A percentile compares a stretch with the other conserved stretches of the same genome.
These are phyloP conservation scores for Xylariaceae sp. DNA, from an alignment of 2,329 filamentous ascomycete genomes.

Conservation along the genomic window DNA sequence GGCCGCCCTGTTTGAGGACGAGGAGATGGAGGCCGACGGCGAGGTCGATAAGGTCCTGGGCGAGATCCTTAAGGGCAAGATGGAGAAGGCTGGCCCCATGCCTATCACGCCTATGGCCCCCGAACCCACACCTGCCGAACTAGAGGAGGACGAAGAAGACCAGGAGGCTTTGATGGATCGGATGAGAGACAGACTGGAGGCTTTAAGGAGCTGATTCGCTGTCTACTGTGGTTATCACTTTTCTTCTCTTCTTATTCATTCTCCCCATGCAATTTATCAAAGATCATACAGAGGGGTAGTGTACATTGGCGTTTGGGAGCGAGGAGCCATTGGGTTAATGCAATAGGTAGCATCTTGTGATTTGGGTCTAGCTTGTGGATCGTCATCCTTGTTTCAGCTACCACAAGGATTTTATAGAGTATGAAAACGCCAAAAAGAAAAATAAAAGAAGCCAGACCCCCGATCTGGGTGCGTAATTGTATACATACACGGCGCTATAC, in stretches of 20 bases:
- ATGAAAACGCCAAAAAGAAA: neutral
- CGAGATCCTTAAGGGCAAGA: conserved; percentile 79
- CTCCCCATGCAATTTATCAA: neutral
- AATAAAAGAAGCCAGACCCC: neutral
- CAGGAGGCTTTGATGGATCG: conserved; percentile 86
- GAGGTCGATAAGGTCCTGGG: conserved; percentile 92
- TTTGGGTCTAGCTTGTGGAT: conserved; percentile 5
- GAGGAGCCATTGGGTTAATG: conserved; percentile 14
- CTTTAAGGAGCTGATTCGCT: conserved; percentile 68
- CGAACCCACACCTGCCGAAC: conserved; percentile 43
- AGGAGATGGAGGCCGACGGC: conserved; percentile 65
- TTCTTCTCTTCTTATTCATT: neutral
- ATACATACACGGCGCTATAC: conserved; percentile 8
- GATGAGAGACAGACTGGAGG: conserved; percentile 88
- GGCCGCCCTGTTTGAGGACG: conserved; percentile 63
- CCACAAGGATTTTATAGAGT: neutral
- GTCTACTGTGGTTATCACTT: neutral
- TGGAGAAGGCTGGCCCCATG: conserved; percentile 57
- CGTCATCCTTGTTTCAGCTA: conserved; percentile 5
- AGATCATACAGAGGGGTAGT: conserved; percentile 3
- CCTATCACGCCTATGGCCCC: conserved; percentile 50
- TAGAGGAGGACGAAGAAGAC: conserved; percentile 72
- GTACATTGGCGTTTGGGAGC: conserved; percentile 21
- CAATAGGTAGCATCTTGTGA: conserved; percentile 5
- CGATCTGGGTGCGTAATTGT: conserved; percentile 6